Base-by-base conservation (phyloP, 345 rosid species). In the Erodium maritimum region DNA sequence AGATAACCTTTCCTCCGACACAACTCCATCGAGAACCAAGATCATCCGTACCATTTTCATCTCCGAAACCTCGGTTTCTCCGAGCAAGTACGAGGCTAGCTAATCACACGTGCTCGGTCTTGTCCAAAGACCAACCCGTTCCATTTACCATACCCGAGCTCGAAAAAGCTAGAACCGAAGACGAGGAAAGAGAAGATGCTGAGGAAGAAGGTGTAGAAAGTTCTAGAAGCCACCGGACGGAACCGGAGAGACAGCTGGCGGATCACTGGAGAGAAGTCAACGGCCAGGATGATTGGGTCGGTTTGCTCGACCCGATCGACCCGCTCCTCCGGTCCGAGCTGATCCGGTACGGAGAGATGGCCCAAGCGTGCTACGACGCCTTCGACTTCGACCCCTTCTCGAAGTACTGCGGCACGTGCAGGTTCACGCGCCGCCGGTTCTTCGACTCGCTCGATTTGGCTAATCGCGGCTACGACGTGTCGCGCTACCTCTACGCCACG, bases 401-500 rank as follows among this genome's bases (percentile, higher is more conserved):
- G 5, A 45, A 17, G 34, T 48, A 33, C 23, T 54, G 67, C 23
- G 64, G 72, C 23, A 48, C 42, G 20, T 68, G 73, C 48, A 58
- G 29, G 24, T 61, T 52, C n/a, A 54, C 17, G 2, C 59, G 51
- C 11, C 21, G 19, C n/a, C 0, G 50, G 56, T 50, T 62, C 18
- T 69, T 73, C 42, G 45, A 24, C 5, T 21, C 50, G 55, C 65
- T 65, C 12, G 67, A 61, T 5, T 6, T 56, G 23, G 19, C 20
- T 14, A 54, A 16, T 4, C 67, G 23, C 24, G 68, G 73, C 18
- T 71, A 72, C 19, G 18, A 63, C n/a, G 61, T 60, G 42, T 62
- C 59, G 58, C 51, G 21, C 20, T 69, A 66, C 67, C 57, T 72
- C 23, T 61, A 68, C 50, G 77, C 77, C 19, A 22, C 63, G 17